A percentile compares a stretch with the other conserved stretches of the same genome.
phyloP scores from a whole-genome alignment of 1,284 basidiomycete species.

The Tilletia walkeri region DNA sequence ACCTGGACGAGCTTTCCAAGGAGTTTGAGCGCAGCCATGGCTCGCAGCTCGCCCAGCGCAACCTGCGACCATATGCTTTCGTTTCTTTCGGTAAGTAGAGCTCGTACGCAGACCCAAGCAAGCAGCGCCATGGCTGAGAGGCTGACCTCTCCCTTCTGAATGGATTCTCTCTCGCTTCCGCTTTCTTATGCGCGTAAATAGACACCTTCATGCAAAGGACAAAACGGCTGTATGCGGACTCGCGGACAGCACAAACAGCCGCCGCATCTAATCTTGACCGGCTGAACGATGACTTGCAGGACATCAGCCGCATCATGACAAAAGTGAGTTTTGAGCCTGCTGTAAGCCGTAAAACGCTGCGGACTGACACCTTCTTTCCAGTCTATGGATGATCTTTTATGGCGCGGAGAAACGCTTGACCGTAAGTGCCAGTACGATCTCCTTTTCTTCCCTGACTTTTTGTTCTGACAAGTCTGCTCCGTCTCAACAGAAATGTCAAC shows the following conservation, averaged over 20 bases:
- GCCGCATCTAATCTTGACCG: slow-evolving; percentile 71
- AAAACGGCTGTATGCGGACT: slow-evolving; percentile 88
- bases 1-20: slow-evolving; percentile 92
- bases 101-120: background rate
- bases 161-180: background rate
- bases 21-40: slow-evolving; percentile 68
- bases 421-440: slow-evolving; percentile 56
- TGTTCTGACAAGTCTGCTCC: background rate
- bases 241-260: slow-evolving; percentile 76
- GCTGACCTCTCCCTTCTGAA: background rate
- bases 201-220: slow-evolving; percentile 99
- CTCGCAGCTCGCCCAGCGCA: slow-evolving; percentile 45
- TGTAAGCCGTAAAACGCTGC: background rate
- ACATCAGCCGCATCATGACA: slow-evolving; percentile 99
- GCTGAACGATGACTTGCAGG: slow-evolving; percentile 92
- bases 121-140: background rate
- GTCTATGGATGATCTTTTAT: slow-evolving; percentile 95
- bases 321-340: slow-evolving; percentile 63
- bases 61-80: slow-evolving; percentile 50
- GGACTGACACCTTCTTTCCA: background rate
- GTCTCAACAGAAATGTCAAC: slow-evolving; percentile 72
- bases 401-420: slow-evolving; percentile 94
- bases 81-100: slow-evolving; percentile 43
- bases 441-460: background rate
- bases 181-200: slow-evolving; percentile 49